phyloP scores from a whole-genome alignment of 306 rosid species.

The Rubus parviflorus region DNA sequence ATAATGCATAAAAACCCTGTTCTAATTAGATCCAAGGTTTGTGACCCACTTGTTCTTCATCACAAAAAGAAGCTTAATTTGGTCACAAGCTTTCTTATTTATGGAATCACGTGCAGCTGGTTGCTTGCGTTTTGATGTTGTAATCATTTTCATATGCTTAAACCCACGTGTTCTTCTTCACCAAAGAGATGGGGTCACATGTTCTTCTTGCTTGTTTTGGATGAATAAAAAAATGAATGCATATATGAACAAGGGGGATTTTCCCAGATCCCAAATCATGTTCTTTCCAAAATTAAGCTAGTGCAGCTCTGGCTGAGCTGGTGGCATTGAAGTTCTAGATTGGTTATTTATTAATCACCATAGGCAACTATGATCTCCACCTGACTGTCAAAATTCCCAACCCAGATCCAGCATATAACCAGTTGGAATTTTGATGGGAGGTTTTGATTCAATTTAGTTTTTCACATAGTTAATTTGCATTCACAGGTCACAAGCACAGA shows the following conservation, averaged over 20 bases:
- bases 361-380: not conserved
- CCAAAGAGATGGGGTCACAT: slow-evolving; percentile 1
- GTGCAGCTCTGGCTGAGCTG: not conserved
- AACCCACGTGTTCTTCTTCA: not conserved
- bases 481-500: not conserved
- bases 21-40: not conserved
- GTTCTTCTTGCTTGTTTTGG: slow-evolving; percentile 1
- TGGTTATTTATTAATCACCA: not conserved
- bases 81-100: not conserved
- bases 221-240: not conserved
- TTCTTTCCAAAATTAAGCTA: not conserved
- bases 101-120: slow-evolving; percentile 16
- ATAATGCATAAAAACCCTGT: not conserved
- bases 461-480: not conserved
- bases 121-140: not conserved
- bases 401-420: not conserved
- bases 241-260: not conserved
- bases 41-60: not conserved
- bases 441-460: not conserved
- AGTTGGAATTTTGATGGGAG: not conserved
- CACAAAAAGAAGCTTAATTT: not conserved
- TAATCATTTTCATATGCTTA: too few relatives aligned
- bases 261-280: not conserved
- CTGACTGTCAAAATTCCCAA: not conserved
- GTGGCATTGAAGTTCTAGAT: not conserved